A percentile compares a stretch with the other conserved stretches of the same genome.
phyloP scores from a whole-genome alignment of 108 stramenopile genomes.

The Fragilaria crotonensis region DNA sequence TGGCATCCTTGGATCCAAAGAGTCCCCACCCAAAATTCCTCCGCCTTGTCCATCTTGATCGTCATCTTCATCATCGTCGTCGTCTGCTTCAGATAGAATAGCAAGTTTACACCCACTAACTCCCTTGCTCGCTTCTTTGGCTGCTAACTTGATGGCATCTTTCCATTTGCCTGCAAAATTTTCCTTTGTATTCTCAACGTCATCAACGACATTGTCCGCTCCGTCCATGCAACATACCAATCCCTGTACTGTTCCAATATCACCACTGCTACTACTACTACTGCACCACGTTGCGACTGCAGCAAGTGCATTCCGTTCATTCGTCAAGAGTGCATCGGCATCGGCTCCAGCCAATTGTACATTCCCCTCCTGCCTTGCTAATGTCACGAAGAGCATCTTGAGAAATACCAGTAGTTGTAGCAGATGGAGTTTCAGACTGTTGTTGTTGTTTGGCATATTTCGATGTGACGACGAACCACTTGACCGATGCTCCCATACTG shows the following conservation, averaged over 20 bases:
- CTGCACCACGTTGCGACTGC: slow-evolving; percentile 54
- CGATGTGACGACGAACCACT: slow-evolving; percentile 66
- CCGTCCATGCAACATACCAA: slow-evolving; percentile 60
- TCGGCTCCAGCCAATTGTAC: slow-evolving; percentile 59
- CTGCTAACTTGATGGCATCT: slow-evolving; percentile 54
- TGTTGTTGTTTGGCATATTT: background rate
- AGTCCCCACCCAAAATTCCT: slow-evolving; percentile 28
- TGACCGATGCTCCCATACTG: slow-evolving; percentile 40
- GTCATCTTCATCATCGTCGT: slow-evolving; percentile 21
- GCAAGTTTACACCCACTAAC: slow-evolving; percentile 35
- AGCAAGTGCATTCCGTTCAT: slow-evolving; percentile 16
- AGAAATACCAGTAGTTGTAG: slow-evolving; percentile 20
- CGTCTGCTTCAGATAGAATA: slow-evolving; percentile 29
- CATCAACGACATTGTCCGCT: slow-evolving; percentile 13
- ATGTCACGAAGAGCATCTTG: slow-evolving; percentile 1
- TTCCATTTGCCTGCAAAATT: slow-evolving; percentile 12
- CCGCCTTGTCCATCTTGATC: slow-evolving; percentile 10
- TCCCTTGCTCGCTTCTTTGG: slow-evolving; percentile 29
- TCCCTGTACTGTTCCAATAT: slow-evolving; percentile 24
- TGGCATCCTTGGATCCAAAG: slow-evolving; percentile 23
- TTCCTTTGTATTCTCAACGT: slow-evolving; percentile 12
- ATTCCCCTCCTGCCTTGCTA: slow-evolving; percentile 36
- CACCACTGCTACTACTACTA: background rate
- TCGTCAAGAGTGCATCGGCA: slow-evolving; percentile 38
- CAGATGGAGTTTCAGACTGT: slow-evolving; percentile 9